Conservation (phyloP, 768 basidiomycete genomes). For the Tylopilus cervinicoccineus region DNA sequence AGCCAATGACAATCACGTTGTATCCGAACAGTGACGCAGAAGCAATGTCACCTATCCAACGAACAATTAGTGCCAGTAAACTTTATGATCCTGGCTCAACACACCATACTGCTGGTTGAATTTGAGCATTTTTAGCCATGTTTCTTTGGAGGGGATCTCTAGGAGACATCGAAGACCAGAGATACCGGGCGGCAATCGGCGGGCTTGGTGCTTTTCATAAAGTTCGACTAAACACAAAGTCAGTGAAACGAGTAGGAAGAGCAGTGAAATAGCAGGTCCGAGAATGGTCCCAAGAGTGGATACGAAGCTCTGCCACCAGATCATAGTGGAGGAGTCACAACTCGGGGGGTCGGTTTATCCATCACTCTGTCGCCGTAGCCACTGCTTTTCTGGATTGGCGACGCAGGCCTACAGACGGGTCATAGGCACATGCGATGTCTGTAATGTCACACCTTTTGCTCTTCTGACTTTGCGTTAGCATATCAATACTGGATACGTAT, state of each 20-base stretch:
- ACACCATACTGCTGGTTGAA: conserved; percentile 14
- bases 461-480: too few relatives aligned
- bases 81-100: background rate
- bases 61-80: background rate
- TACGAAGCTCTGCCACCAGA: background rate
- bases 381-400: too few relatives aligned
- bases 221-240: background rate
- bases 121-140: conserved; percentile 12
- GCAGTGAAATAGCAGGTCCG: background rate
- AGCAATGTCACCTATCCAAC: conserved; percentile 15
- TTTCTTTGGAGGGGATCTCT: conserved; percentile 4
- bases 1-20: conserved; percentile 42
- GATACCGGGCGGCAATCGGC: conserved; percentile 15
- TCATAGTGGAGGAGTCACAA: background rate
- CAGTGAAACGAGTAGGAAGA: background rate
- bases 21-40: conserved; percentile 17
- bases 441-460: too few relatives aligned
- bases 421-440: too few relatives aligned
- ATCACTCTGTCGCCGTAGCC: too few relatives aligned
- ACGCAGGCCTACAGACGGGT: too few relatives aligned
- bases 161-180: conserved; percentile 10
- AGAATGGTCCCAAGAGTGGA: background rate
- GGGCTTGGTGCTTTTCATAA: background rate
- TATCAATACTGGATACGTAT: too few relatives aligned
- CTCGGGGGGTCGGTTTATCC: too few relatives aligned